These are phyloP conservation scores for Colletotrichum sp. DNA, from an alignment of 2,329 filamentous ascomycete genomes.

Conservation along the genomic window DNA sequence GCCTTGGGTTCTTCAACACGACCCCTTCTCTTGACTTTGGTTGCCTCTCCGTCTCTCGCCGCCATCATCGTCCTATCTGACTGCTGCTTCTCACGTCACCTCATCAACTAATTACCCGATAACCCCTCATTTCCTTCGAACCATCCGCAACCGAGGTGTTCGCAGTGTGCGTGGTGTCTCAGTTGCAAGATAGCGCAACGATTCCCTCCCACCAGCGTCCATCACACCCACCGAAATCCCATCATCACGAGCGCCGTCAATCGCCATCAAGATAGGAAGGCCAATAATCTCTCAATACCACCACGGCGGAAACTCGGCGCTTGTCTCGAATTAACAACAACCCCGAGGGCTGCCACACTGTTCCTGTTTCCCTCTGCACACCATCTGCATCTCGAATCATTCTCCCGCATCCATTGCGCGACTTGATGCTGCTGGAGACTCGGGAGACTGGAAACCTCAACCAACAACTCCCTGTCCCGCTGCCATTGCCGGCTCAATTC, in stretches of 20 bases:
- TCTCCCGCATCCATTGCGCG: neutral
- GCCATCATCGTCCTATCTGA: neutral
- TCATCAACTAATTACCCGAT: neutral
- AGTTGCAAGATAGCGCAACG: neutral
- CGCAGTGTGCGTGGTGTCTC: neutral
- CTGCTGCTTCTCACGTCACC: neutral
- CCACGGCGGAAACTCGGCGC: constrained; percentile 15
- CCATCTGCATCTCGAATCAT: neutral
- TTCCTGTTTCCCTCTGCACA: constrained; percentile 1
- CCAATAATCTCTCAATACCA: constrained; percentile 21
- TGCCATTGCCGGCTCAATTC: constrained; percentile 5
- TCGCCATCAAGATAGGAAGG: constrained; percentile 21
- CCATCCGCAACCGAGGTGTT: constrained; percentile 14
- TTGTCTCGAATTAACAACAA: constrained; percentile 16
- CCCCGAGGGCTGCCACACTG: constrained; percentile 15
- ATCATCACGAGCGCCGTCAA: constrained; percentile 20
- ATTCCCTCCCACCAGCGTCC: neutral
- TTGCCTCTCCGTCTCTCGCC: neutral
- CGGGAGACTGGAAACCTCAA: neutral
- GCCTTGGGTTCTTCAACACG: neutral
- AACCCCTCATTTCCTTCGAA: neutral
- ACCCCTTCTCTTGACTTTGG: neutral
- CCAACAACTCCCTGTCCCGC: neutral
- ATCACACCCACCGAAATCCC: constrained; percentile 6
- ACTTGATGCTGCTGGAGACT: neutral